These are phyloP conservation scores for Quercus tomentella DNA, from an alignment of 331 rosid species.

Conservation along the genomic window DNA sequence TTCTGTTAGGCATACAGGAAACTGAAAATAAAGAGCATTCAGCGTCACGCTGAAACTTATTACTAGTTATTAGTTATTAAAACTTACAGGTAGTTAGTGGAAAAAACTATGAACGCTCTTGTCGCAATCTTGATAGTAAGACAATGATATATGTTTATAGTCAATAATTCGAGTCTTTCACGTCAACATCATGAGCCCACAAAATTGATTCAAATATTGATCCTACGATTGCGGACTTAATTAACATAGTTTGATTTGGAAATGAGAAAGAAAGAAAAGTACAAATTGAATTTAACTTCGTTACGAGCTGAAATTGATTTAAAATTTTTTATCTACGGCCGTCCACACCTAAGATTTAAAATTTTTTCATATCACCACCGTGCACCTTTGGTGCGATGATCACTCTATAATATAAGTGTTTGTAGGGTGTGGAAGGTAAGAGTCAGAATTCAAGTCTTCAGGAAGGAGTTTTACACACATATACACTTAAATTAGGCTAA, in stretches of 20 bases:
- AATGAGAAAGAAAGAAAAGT: not conserved
- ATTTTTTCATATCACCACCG: accelerated
- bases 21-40: not conserved
- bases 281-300: not conserved
- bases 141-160: not conserved
- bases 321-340: not conserved
- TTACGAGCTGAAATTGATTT: not conserved
- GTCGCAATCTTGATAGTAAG: not conserved
- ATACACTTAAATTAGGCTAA: accelerated
- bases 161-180: not conserved
- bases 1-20: not conserved
- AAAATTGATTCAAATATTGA: not conserved
- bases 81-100: not conserved
- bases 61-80: not conserved
- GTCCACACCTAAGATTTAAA: too few species aligned
- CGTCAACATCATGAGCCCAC: slow-evolving; percentile 5
- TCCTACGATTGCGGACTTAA: slow-evolving; percentile 7
- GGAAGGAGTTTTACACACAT: accelerated
- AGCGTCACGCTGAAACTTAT: not conserved
- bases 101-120: not conserved
- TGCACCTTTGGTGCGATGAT: accelerated
- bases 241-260: not conserved
- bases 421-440: too few species aligned
- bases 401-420: too few species aligned
- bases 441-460: accelerated